Evolutionary conservation across 306 rosid genomes (phyloP).

Genomic region (Benincasa hispida): DNA sequence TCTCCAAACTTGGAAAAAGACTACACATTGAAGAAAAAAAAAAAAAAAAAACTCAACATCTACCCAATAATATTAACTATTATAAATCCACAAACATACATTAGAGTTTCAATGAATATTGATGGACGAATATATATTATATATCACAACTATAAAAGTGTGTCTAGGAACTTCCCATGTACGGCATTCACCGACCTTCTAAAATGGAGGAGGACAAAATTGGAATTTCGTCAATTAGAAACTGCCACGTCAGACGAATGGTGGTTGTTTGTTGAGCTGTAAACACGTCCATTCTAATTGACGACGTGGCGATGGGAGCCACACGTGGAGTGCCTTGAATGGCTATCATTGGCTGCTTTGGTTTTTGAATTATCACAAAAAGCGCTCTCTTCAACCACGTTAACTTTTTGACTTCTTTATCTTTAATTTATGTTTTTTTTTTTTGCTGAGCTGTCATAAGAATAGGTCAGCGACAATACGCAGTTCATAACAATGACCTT

Average conservation of each 20-base stretch:
- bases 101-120: neutral
- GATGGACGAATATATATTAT: neutral
- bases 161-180: neutral
- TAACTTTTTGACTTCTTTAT: neutral
- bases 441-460: neutral
- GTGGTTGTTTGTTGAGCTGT: neutral
- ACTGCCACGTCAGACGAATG: neutral
- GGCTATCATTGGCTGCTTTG: neutral
- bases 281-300: neutral
- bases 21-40: neutral
- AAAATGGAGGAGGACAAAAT: neutral
- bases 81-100: neutral
- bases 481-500: neutral
- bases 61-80: neutral
- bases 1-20: neutral
- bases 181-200: constrained; percentile 2
- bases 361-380: neutral
- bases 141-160: neutral
- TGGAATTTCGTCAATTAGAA: neutral
- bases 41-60: neutral
- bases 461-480: neutral
- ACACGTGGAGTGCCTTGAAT: neutral
- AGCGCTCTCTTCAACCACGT: neutral
- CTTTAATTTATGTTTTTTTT: neutral
- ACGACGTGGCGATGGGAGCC: neutral